Evolutionary conservation across 345 rosid genomes (phyloP), one percentile per base, ranked within the genome.

Genomic region (Lumnitzera littorea): DNA sequence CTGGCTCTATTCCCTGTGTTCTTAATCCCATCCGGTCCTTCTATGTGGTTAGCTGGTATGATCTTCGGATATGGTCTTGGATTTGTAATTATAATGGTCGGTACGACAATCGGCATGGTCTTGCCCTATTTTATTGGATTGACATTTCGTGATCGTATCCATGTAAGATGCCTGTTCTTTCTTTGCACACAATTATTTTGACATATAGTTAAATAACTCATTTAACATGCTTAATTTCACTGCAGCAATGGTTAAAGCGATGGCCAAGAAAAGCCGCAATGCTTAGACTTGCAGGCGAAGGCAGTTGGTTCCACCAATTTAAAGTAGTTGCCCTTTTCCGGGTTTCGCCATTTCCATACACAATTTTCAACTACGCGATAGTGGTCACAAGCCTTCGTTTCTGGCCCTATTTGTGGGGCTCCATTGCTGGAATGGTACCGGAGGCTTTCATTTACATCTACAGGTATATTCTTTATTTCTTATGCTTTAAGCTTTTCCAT

Each of bases 1-100:
- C 77, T 94, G 66, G 97, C 99, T 25, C 59, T 91, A 74, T 86
- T 94, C 70, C 99, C 99, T 55, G 97, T 91, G 55, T 76, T 94
- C 64, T 72, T 94, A 68, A 86, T 94, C 55, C 99, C 99, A 78
- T 94, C 99, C 3, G 99, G 96, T 55, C 99, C 99, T 50, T 94
- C 99, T 52, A 94, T 94, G 99, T 94, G 97, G 99, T 71, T 94
- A 75, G 92, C 96, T 72, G 99, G 99, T 24, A 94, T 94, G 99
- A 88, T 91, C 58, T 94, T 91, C 20, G 97, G 99, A 50, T 94
- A 94, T 56, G 95, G 92, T 61, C 74, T 88, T 16, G 99, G 99
- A 41, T 94, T 94, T 41, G 65, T 84, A 50, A 94, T 94, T 13
- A 94, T 94, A 71, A 94, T 94, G 97, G 87, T 80, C 16, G 99